Evolutionary conservation across 768 basidiomycete species (phyloP).

Genomic region (Phanerodontia chrysosporium): DNA sequence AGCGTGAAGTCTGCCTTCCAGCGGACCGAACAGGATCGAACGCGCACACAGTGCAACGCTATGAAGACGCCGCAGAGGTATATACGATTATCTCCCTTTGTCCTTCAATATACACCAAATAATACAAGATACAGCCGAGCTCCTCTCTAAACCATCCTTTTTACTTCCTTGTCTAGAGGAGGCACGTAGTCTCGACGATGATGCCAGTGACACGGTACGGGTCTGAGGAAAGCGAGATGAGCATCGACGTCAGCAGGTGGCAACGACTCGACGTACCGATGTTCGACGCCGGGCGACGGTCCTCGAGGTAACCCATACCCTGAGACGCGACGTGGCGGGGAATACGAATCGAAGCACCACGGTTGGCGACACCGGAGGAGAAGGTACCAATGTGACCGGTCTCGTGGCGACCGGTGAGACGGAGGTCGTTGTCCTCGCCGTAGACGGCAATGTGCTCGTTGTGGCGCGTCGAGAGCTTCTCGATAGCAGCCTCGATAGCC

Average conservation of each 20-base stretch:
- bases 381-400: constrained; percentile 91
- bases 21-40: too few relatives aligned
- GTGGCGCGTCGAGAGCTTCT: constrained; percentile 88
- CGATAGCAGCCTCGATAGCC: constrained; percentile 86
- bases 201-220: constrained; percentile 92
- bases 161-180: constrained; percentile 22
- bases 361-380: constrained; percentile 94
- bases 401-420: constrained; percentile 96
- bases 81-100: neutral
- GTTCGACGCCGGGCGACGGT: constrained; percentile 97
- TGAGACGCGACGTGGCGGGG: constrained; percentile 90
- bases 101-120: constrained; percentile 6
- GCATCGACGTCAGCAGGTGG: constrained; percentile 1
- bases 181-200: constrained; percentile 82
- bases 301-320: constrained; percentile 94
- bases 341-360: constrained; percentile 95
- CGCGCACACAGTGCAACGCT: neutral
- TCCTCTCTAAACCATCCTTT: neutral
- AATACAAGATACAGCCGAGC: constrained; percentile 1
- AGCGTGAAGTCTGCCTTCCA: too few relatives aligned
- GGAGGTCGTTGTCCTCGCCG: constrained; percentile 95
- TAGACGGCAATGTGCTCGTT: constrained; percentile 96
- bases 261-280: constrained; percentile 58
- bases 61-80: neutral
- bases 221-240: constrained; percentile 57